Percentiles rank a stretch among this genome's conserved stretches.
These are phyloP conservation scores for Melocanna baccifera DNA, from an alignment of 176 grass and related monocot species.

Conservation along the genomic window DNA sequence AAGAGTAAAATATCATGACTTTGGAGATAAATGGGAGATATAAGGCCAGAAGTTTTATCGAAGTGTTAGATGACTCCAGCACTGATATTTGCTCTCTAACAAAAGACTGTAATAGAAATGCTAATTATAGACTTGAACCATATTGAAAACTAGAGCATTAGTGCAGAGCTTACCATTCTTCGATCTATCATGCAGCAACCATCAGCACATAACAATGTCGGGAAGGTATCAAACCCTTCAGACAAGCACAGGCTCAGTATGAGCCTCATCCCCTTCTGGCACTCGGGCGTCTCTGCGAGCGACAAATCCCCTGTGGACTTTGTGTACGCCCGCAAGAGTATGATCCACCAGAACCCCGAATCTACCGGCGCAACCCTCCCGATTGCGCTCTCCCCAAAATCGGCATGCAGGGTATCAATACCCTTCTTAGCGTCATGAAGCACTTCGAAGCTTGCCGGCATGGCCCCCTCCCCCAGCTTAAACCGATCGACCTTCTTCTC, in stretches of 20 bases:
- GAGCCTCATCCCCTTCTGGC: conserved; percentile 77
- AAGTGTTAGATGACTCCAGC: background rate
- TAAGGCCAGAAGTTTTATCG: background rate
- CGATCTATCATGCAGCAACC: conserved; percentile 76
- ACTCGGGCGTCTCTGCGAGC: conserved; percentile 62
- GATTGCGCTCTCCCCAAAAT: conserved; percentile 71
- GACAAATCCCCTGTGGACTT: conserved; percentile 59
- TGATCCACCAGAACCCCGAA: conserved; percentile 83
- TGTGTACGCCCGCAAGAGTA: conserved; percentile 64
- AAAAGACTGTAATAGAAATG: background rate
- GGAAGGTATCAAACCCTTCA: conserved; percentile 61
- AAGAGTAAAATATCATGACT: background rate
- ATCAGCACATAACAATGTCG: conserved; percentile 58
- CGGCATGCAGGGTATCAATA: conserved; percentile 49
- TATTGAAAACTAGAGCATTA: background rate
- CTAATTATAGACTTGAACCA: background rate
- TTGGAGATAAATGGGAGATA: background rate
- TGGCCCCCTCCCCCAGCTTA: conserved; percentile 73
- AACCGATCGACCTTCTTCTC: conserved; percentile 74
- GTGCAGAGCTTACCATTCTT: conserved; percentile 49
- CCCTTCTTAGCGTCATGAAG: conserved; percentile 58
- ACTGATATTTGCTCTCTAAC: background rate
- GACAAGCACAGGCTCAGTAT: conserved; percentile 64
- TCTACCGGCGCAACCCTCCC: conserved; percentile 63
- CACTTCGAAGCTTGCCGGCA: conserved; percentile 77